Evolutionary conservation across 257 asterid species (phyloP).

Genomic region (Leptodermis oblonga): DNA sequence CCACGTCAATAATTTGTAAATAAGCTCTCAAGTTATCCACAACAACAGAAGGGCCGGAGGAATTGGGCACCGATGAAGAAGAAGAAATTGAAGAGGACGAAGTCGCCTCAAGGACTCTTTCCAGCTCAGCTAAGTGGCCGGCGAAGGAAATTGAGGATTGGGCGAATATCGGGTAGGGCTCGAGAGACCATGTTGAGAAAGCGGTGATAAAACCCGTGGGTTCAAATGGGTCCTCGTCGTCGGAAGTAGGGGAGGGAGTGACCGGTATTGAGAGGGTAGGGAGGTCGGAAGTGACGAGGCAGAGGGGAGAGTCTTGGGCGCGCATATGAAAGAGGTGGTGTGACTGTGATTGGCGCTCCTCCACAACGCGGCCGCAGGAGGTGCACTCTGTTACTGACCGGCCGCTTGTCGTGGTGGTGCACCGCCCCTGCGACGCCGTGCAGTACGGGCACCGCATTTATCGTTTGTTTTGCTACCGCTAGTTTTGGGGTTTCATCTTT

Average conservation of each 20-base stretch:
- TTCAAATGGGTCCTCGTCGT: slow-evolving; percentile 82
- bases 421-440: slow-evolving; percentile 64
- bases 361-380: slow-evolving; percentile 84
- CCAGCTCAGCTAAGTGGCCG: slow-evolving; percentile 93
- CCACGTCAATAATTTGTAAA: slow-evolving; percentile 89
- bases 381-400: slow-evolving; percentile 75
- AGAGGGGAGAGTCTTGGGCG: slow-evolving; percentile 86
- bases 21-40: slow-evolving; percentile 93
- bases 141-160: slow-evolving; percentile 75
- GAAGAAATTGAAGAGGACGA: slow-evolving; percentile 29
- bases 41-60: slow-evolving; percentile 69
- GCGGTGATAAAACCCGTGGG: slow-evolving; percentile 90
- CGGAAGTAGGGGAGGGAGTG: slow-evolving; percentile 24
- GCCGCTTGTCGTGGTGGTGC: slow-evolving; percentile 67
- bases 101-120: slow-evolving; percentile 83
- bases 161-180: slow-evolving; percentile 73
- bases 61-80: slow-evolving; percentile 24
- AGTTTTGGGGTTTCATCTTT: background rate
- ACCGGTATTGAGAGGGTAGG: slow-evolving; percentile 46
- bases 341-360: slow-evolving; percentile 79
- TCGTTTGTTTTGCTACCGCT: background rate
- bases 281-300: slow-evolving; percentile 94
- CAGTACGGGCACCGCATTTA: slow-evolving; percentile 97
- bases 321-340: slow-evolving; percentile 97
- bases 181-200: slow-evolving; percentile 97